These are phyloP conservation scores for Neolentinus lepideus DNA, from an alignment of 1,284 basidiomycete genomes.

Conservation along the genomic window DNA sequence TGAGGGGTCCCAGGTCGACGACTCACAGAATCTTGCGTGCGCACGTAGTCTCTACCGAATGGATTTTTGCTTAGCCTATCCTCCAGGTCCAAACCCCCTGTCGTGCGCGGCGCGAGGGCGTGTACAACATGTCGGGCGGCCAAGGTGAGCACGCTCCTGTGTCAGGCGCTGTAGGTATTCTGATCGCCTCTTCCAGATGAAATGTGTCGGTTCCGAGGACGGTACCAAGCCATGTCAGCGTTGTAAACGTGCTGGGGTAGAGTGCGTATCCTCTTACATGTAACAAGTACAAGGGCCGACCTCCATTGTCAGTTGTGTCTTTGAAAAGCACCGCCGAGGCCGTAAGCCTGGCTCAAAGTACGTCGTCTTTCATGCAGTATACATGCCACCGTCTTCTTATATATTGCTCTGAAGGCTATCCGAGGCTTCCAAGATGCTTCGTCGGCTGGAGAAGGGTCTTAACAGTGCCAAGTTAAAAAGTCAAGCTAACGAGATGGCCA, in stretches of 20 bases:
- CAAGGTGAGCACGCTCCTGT: conserved; percentile 42
- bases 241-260: conserved; percentile 68
- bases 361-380: conserved; percentile 14
- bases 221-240: conserved; percentile 69
- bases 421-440: conserved; percentile 81
- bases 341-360: conserved; percentile 86
- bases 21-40: neutral
- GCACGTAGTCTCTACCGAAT: neutral
- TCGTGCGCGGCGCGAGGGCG: conserved; percentile 67
- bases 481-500: conserved; percentile 23
- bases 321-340: conserved; percentile 80
- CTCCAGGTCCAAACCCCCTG: conserved; percentile 42
- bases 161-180: neutral
- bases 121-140: conserved; percentile 78
- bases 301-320: conserved; percentile 50
- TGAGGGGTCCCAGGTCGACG: neutral
- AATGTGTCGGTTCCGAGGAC: conserved; percentile 80
- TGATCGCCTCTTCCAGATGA: conserved; percentile 52
- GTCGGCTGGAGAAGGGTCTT: conserved; percentile 75
- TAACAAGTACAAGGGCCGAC: conserved; percentile 2
- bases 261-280: conserved; percentile 36
- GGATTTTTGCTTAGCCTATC: neutral
- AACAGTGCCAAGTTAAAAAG: conserved; percentile 70
- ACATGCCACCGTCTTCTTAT: conserved; percentile 8
- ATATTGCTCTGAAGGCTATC: conserved; percentile 48